A percentile compares a stretch with the other conserved stretches of the same genome.
Conservation (phyloP, 352 stramenopile species). For the Globisporangium radiosum region DNA sequence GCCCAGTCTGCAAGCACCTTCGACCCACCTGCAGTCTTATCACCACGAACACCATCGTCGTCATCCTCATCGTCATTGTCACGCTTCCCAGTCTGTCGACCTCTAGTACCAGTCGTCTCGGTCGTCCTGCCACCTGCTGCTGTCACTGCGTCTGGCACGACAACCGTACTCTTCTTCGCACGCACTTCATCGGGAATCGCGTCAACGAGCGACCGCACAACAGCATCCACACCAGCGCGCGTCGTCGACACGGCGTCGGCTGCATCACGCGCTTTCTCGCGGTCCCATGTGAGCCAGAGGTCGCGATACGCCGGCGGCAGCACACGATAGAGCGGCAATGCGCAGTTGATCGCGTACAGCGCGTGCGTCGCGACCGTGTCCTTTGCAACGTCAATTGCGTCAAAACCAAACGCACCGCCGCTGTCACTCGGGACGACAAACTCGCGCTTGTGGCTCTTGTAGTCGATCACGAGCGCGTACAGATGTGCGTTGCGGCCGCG, state of each 20-base stretch:
- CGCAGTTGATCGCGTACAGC: conserved; percentile 83
- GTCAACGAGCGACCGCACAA: conserved; percentile 46
- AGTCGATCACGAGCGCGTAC: conserved; percentile 52
- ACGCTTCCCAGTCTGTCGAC: too few relatives aligned
- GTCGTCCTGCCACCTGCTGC: not conserved
- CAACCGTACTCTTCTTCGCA: conserved; percentile 15
- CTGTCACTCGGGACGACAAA: conserved; percentile 29
- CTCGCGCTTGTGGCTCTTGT: conserved; percentile 33
- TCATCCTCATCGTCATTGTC: too few relatives aligned
- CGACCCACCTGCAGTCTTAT: not conserved
- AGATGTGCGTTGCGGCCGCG: conserved; percentile 21
- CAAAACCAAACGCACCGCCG: conserved; percentile 35
- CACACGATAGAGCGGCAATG: conserved; percentile 84
- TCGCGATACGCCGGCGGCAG: conserved; percentile 84
- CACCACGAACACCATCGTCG: too few relatives aligned
- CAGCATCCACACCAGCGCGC: conserved; percentile 43
- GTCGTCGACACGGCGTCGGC: conserved; percentile 26
- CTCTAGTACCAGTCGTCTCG: too few relatives aligned
- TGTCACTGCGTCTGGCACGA: not conserved
- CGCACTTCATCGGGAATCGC: conserved; percentile 44
- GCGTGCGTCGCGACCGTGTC: conserved; percentile 73
- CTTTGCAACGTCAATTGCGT: conserved; percentile 65
- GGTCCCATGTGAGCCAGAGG: conserved; percentile 80
- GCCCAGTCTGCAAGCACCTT: conserved; percentile 40
- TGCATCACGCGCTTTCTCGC: conserved; percentile 28